Evolutionary conservation across 495 filamentous ascomycete species (phyloP).

Genomic region (Aspergillus sclerotiicarbonarius): DNA sequence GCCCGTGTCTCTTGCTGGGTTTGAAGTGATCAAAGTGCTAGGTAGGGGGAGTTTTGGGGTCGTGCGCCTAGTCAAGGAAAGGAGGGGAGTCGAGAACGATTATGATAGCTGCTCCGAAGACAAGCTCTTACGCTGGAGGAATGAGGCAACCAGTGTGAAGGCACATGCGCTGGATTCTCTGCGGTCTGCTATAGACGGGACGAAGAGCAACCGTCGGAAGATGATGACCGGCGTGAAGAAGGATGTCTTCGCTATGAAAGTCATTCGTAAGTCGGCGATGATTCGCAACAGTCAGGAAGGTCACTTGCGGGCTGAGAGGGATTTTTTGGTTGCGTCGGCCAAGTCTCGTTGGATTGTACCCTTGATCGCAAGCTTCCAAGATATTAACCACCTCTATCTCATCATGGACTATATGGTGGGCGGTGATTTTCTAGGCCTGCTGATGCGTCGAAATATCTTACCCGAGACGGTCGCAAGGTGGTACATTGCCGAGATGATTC

Average conservation of each 20-base stretch:
- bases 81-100: conserved; percentile 13
- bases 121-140: neutral
- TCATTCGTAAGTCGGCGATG: conserved; percentile 90
- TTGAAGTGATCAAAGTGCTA: conserved; percentile 78
- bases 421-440: conserved; percentile 83
- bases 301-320: conserved; percentile 85
- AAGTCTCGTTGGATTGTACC: conserved; percentile 85
- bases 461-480: conserved; percentile 74
- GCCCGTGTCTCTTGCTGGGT: conserved; percentile 59
- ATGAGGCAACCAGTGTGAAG: neutral
- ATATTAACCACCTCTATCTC: conserved; percentile 77
- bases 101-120: conserved; percentile 7
- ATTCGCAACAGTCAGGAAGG: conserved; percentile 86
- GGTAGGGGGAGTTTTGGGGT: conserved; percentile 95
- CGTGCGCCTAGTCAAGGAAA: conserved; percentile 78
- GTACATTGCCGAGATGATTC: conserved; percentile 92
- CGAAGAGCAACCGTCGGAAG: conserved; percentile 24
- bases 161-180: neutral
- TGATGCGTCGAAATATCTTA: conserved; percentile 79
- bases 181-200: conserved; percentile 19
- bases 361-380: conserved; percentile 85
- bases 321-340: conserved; percentile 84
- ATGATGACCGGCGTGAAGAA: conserved; percentile 38
- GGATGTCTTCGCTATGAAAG: conserved; percentile 90
- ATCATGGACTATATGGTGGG: conserved; percentile 98